Conservation (phyloP, 148 eudicot species). For the Arctostaphylos glauca region DNA sequence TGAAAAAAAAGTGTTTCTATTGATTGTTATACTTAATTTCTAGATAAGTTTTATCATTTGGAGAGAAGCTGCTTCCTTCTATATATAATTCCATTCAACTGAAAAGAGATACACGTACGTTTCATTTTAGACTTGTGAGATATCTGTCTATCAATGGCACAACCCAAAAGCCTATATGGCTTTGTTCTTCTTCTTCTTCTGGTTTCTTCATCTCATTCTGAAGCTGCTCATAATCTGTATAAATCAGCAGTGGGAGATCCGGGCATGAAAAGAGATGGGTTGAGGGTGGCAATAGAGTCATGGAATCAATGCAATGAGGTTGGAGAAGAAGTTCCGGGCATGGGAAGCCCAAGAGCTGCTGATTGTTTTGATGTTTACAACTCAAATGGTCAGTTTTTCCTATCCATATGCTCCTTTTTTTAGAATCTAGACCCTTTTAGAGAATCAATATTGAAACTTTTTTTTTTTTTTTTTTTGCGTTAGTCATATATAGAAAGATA, state of each 20-base stretch:
- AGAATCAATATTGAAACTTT: not conserved
- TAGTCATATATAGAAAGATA: too few species aligned
- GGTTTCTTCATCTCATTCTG: not conserved
- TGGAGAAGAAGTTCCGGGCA: constrained; percentile 32
- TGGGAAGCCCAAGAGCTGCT: constrained; percentile 31
- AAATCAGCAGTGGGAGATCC: constrained; percentile 35
- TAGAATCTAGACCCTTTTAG: not conserved
- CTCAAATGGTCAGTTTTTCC: not conserved
- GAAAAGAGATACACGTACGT: not conserved
- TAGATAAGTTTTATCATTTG: too few species aligned
- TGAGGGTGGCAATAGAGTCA: constrained; percentile 43
- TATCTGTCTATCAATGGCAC: not conserved
- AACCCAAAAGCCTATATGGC: not conserved
- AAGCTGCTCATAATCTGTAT: not conserved
- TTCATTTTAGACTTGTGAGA: not conserved
- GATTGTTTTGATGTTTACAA: constrained; percentile 26
- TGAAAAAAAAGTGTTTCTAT: too few species aligned
- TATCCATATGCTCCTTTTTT: not conserved
- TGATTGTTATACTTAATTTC: too few species aligned
- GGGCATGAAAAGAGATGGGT: constrained; percentile 41
- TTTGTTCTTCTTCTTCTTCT: not conserved
- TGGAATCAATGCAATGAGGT: constrained; percentile 61
- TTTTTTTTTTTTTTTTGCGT: not conserved
- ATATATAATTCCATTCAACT: not conserved
- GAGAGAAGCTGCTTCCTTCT: too few species aligned